Conservation (phyloP, 257 asterid species). For the Fraxinus cuspidata region DNA sequence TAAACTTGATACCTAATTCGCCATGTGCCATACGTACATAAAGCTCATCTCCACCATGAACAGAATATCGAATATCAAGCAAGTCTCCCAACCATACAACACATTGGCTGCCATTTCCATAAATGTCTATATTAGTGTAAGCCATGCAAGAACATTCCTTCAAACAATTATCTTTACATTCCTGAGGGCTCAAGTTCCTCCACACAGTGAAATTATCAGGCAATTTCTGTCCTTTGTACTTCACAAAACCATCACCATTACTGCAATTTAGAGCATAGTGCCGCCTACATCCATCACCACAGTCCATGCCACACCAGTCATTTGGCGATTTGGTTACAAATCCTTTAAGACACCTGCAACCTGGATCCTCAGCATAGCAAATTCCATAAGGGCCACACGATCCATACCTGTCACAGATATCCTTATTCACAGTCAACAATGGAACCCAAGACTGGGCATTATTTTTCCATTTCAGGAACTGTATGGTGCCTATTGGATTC, state of each 20-base stretch:
- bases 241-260: slow-evolving; percentile 35
- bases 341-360: slow-evolving; percentile 41
- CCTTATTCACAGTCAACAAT: slow-evolving; percentile 32
- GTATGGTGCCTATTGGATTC: slow-evolving; percentile 33
- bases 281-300: slow-evolving; percentile 33
- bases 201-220: slow-evolving; percentile 34
- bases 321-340: slow-evolving; percentile 30
- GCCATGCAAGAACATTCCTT: slow-evolving; percentile 42
- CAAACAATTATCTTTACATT: slow-evolving; percentile 34
- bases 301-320: slow-evolving; percentile 31
- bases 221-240: slow-evolving; percentile 31
- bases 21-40: slow-evolving; percentile 41
- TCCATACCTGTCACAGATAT: slow-evolving; percentile 37
- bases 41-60: slow-evolving; percentile 26
- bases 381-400: slow-evolving; percentile 44
- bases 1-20: slow-evolving; percentile 29
- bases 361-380: slow-evolving; percentile 25
- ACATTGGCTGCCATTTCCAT: slow-evolving; percentile 31
- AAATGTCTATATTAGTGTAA: slow-evolving; percentile 30
- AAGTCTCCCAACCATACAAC: slow-evolving; percentile 38
- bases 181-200: slow-evolving; percentile 15
- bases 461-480: slow-evolving; percentile 41
- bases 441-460: slow-evolving; percentile 31
- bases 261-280: slow-evolving; percentile 28
- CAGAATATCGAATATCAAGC: slow-evolving; percentile 33